These are phyloP conservation scores for Tetraselmis striata DNA, from an alignment of 139 green algal species.

Conservation along the genomic window DNA sequence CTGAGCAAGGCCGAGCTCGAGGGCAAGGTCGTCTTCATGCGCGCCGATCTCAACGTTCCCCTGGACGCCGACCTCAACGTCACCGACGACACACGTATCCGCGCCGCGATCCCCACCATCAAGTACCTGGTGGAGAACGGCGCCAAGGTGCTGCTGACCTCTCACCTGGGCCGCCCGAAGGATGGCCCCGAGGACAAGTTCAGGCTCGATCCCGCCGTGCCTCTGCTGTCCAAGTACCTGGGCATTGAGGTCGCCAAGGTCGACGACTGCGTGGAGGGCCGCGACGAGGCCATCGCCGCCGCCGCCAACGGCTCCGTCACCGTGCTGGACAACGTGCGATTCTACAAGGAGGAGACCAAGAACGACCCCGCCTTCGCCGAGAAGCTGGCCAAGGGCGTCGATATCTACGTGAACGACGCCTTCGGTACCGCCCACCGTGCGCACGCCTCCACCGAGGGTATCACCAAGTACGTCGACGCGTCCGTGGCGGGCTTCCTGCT, in stretches of 20 bases:
- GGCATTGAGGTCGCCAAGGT: conserved; percentile 82
- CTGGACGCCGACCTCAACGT: conserved; percentile 89
- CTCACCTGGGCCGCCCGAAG: conserved; percentile 95
- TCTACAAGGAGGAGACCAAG: conserved; percentile 98
- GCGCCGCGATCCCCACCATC: conserved; percentile 92
- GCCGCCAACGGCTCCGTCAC: conserved; percentile 77
- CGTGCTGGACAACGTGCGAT: conserved; percentile 92
- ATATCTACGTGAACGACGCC: conserved; percentile 98
- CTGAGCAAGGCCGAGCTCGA: conserved; percentile 88
- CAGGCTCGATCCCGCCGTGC: conserved; percentile 56
- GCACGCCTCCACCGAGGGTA: conserved; percentile 94
- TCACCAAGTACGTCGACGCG: conserved; percentile 84
- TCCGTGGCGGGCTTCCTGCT: conserved; percentile 84
- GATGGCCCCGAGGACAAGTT: conserved; percentile 92
- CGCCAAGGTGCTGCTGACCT: conserved; percentile 94
- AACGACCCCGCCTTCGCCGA: conserved; percentile 90
- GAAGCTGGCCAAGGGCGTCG: conserved; percentile 88
- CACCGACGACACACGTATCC: conserved; percentile 96
- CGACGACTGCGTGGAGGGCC: conserved; percentile 91
- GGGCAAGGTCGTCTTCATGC: conserved; percentile 83
- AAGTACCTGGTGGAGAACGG: conserved; percentile 94
- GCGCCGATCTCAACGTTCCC: conserved; percentile 96
- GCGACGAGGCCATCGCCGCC: conserved; percentile 60
- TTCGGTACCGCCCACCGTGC: conserved; percentile 98
- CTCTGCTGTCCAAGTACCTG: conserved; percentile 82